phyloP scores from a whole-genome alignment of 139 green algal species.

The Tetradesmus obliquus region DNA sequence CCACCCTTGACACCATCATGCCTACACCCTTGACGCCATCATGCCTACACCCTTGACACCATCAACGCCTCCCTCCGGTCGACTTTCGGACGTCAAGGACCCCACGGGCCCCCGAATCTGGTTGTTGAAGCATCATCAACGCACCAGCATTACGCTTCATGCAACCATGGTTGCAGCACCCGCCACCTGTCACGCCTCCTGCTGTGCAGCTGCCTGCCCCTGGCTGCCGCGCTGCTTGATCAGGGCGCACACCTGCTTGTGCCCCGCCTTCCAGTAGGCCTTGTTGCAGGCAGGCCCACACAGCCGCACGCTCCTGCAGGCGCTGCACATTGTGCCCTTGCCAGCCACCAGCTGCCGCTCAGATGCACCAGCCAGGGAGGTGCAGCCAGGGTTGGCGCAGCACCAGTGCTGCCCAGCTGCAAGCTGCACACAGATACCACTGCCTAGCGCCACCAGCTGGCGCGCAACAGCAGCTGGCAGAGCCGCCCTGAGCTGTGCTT shows the following conservation, averaged over 20 bases:
- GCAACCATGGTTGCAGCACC: too few species aligned
- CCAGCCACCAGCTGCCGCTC: neutral
- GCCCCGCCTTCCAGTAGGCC: neutral
- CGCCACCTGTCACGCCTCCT: too few species aligned
- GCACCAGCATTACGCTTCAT: too few species aligned
- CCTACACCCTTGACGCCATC: too few species aligned
- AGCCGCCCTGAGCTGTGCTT: too few species aligned
- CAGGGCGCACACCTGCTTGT: neutral
- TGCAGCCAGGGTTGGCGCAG: neutral
- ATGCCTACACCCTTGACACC: too few species aligned
- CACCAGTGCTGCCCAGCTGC: neutral
- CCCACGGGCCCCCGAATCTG: too few species aligned
- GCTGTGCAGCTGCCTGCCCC: neutral
- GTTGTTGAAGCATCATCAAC: too few species aligned
- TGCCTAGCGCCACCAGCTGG: neutral
- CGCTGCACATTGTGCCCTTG: neutral
- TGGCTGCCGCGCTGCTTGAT: neutral
- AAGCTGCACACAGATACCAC: neutral
- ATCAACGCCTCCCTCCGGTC: too few species aligned
- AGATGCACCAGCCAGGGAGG: neutral
- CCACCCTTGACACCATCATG: too few species aligned
- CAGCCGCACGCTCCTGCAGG: neutral
- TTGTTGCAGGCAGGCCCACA: conserved; percentile 2
- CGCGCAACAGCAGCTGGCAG: too few species aligned
- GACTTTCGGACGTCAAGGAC: too few species aligned